Conservation (phyloP, 2,329 filamentous ascomycete species). For the Microcyclospora pomicola region DNA sequence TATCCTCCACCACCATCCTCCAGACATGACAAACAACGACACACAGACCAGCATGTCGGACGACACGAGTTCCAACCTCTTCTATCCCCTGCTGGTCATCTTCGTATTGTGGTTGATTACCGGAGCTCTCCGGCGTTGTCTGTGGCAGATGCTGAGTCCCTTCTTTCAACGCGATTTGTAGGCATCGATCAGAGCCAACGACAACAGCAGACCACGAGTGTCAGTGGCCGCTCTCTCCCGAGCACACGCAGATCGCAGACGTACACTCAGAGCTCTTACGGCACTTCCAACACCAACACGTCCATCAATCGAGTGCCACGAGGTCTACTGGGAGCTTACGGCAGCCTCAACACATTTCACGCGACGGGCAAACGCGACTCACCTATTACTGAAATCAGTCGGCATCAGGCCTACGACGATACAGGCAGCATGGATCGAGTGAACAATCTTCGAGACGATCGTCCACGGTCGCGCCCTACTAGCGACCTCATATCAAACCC, state of each 20-base stretch:
- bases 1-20: slow-evolving; percentile 36
- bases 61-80: slow-evolving; percentile 71
- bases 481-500: slow-evolving; percentile 79
- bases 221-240: slow-evolving; percentile 15
- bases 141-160: slow-evolving; percentile 78
- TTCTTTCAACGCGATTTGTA: slow-evolving; percentile 87
- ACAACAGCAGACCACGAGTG: background rate
- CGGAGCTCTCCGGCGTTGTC: slow-evolving; percentile 81
- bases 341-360: slow-evolving; percentile 21
- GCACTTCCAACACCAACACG: slow-evolving; percentile 1
- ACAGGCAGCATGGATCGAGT: slow-evolving; percentile 3
- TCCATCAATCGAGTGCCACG: slow-evolving; percentile 4
- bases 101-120: slow-evolving; percentile 71
- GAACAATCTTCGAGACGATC: background rate
- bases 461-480: slow-evolving; percentile 4
- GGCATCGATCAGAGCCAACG: slow-evolving; percentile 55
- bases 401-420: slow-evolving; percentile 10
- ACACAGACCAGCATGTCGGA: slow-evolving; percentile 37
- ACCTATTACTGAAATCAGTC: slow-evolving; percentile 15
- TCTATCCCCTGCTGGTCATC: slow-evolving; percentile 71
- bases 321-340: slow-evolving; percentile 17
- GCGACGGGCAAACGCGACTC: slow-evolving; percentile 16
- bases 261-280: slow-evolving; percentile 28
- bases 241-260: slow-evolving; percentile 22
- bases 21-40: slow-evolving; percentile 26